Conservation (phyloP, 208 protist genomes). For the Acanthamoeba sp. region DNA sequence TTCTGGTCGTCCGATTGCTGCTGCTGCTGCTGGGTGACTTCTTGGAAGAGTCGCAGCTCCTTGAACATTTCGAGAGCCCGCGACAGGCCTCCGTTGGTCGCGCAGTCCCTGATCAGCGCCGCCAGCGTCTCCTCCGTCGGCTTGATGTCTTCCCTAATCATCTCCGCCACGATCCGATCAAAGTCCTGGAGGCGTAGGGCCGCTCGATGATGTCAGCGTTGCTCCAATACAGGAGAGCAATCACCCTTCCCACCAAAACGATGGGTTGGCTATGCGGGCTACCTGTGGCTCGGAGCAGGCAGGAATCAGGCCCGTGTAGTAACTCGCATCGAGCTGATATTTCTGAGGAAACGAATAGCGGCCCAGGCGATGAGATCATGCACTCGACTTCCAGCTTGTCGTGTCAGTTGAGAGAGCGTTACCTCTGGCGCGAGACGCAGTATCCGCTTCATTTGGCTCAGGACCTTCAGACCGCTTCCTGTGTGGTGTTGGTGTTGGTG, state of each 20-base stretch:
- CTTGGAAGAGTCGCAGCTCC: not conserved
- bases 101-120: not conserved
- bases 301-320: slow-evolving; percentile 4
- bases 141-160: not conserved
- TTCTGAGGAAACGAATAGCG: too few relatives aligned
- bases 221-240: too few relatives aligned
- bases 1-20: too few relatives aligned
- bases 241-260: too few relatives aligned
- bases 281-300: not conserved
- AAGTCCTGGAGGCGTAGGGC: not conserved
- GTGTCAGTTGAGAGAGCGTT: too few relatives aligned
- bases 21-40: not conserved
- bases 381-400: too few relatives aligned
- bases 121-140: not conserved
- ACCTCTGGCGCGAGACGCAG: too few relatives aligned
- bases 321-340: not conserved
- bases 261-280: too few relatives aligned
- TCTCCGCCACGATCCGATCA: slow-evolving; percentile 9
- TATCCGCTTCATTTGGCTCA: not conserved
- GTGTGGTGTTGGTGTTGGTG: not conserved
- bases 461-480: not conserved
- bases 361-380: too few relatives aligned
- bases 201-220: too few relatives aligned
- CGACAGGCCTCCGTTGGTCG: not conserved
- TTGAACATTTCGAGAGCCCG: slow-evolving; percentile 14